These are phyloP conservation scores for Gossypium thurberi DNA, from an alignment of 345 rosid species.

Conservation along the genomic window DNA sequence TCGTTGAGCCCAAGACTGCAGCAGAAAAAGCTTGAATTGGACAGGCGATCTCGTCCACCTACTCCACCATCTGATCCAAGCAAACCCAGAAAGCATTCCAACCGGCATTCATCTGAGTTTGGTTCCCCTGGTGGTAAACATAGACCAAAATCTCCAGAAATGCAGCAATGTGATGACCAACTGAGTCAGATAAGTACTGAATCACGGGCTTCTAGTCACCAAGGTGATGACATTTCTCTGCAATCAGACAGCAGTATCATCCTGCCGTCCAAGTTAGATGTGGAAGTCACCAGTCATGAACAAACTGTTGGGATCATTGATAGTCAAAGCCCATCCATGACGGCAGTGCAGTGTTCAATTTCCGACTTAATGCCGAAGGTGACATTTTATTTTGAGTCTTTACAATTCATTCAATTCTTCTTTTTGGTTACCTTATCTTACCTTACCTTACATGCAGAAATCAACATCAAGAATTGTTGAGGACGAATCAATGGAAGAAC, in stretches of 20 bases:
- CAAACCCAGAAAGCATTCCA: conserved; percentile 49
- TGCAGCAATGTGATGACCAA: conserved; percentile 56
- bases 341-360: conserved; percentile 32
- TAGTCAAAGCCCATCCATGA: conserved; percentile 36
- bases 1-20: conserved; percentile 77
- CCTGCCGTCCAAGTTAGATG: conserved; percentile 29
- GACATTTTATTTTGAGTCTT: conserved; percentile 15
- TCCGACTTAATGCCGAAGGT: conserved; percentile 41
- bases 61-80: conserved; percentile 66
- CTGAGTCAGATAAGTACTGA: conserved; percentile 68
- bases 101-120: conserved; percentile 35
- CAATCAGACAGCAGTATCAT: conserved; percentile 43
- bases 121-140: conserved; percentile 58
- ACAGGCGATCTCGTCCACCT: conserved; percentile 78
- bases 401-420: not conserved
- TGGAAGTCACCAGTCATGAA: conserved; percentile 31
- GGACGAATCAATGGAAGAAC: conserved; percentile 38
- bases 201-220: conserved; percentile 56
- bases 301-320: conserved; percentile 26
- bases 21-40: conserved; percentile 65
- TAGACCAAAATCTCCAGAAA: conserved; percentile 37
- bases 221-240: conserved; percentile 45
- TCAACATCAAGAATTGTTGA: conserved; percentile 41
- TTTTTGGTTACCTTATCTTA: conserved; percentile 7
- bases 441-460: conserved; percentile 28